Conservation (phyloP, 2,329 filamentous ascomycete species). For the Alternaria triticimaculans region DNA sequence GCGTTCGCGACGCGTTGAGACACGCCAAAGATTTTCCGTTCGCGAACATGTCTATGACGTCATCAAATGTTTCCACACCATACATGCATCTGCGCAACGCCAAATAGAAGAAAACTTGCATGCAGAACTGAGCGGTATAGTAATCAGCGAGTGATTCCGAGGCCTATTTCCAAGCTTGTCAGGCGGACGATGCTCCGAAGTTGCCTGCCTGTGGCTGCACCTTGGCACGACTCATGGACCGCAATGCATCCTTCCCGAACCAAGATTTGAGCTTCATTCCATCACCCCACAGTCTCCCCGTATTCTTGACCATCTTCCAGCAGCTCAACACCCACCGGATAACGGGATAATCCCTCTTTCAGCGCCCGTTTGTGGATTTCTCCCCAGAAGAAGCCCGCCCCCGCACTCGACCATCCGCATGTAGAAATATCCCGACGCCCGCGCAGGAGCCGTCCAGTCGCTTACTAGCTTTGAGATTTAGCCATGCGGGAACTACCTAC, state of each 20-base stretch:
- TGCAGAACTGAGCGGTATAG: background rate
- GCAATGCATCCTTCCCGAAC: background rate
- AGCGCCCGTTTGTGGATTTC: slow-evolving; percentile 21
- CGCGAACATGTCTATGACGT: background rate
- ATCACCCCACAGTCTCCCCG: slow-evolving; percentile 1
- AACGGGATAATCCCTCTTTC: slow-evolving; percentile 13
- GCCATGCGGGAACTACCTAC: slow-evolving; percentile 29
- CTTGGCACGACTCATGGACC: background rate
- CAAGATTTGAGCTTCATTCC: background rate
- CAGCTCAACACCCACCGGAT: slow-evolving; percentile 1
- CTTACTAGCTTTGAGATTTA: slow-evolving; percentile 20
- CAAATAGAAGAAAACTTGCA: no score
- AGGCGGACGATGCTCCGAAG: background rate
- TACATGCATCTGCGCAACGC: background rate
- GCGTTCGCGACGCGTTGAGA: background rate
- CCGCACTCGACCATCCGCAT: slow-evolving; percentile 31
- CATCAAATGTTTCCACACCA: background rate
- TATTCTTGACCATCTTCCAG: background rate
- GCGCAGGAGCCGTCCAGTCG: slow-evolving; percentile 15
- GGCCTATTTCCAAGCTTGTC: background rate
- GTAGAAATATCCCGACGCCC: slow-evolving; percentile 37
- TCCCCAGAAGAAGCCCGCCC: slow-evolving; percentile 17
- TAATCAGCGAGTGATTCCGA: background rate
- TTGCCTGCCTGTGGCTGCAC: background rate
- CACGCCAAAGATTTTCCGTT: background rate